A percentile compares a stretch with the other conserved stretches of the same genome.
Conservation (phyloP, 768 basidiomycete genomes). For the Leccinum variicolor region DNA sequence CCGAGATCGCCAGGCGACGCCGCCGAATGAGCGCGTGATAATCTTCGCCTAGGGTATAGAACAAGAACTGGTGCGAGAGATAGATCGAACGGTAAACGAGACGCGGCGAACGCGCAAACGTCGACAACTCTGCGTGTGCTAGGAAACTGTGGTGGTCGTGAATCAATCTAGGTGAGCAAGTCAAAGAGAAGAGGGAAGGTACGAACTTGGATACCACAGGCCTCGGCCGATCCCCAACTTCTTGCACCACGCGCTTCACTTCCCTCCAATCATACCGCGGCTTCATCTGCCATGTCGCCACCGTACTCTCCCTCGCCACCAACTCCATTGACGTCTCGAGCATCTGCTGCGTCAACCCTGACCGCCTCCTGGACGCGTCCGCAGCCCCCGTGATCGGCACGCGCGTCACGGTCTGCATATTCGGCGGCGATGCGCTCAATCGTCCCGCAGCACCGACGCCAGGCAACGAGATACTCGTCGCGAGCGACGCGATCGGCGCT, state of each 20-base stretch:
- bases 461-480: constrained; percentile 62
- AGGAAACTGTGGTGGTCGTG: constrained; percentile 40
- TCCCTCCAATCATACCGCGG: constrained; percentile 51
- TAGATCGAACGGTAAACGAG: constrained; percentile 77
- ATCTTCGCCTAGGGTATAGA: constrained; percentile 70
- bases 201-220: constrained; percentile 14
- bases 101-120: constrained; percentile 52
- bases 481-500: constrained; percentile 31
- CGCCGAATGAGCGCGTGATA: constrained; percentile 75
- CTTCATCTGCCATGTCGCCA: constrained; percentile 67
- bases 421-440: constrained; percentile 26
- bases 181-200: neutral
- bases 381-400: constrained; percentile 12
- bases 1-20: constrained; percentile 56
- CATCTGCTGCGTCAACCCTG: constrained; percentile 35
- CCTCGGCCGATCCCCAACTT: constrained; percentile 7
- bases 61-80: constrained; percentile 81
- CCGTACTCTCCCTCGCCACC: constrained; percentile 35
- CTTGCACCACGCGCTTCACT: constrained; percentile 35
- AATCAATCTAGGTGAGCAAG: neutral
- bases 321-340: constrained; percentile 35
- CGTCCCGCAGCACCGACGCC: constrained; percentile 44
- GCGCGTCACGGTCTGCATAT: constrained; percentile 9
- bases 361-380: constrained; percentile 25
- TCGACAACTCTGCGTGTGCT: constrained; percentile 80